Evolutionary conservation across 2,329 filamentous ascomycete species (phyloP), one percentile per base, ranked within the genome.

Genomic region (Aspergillus ochraceoroseus): DNA sequence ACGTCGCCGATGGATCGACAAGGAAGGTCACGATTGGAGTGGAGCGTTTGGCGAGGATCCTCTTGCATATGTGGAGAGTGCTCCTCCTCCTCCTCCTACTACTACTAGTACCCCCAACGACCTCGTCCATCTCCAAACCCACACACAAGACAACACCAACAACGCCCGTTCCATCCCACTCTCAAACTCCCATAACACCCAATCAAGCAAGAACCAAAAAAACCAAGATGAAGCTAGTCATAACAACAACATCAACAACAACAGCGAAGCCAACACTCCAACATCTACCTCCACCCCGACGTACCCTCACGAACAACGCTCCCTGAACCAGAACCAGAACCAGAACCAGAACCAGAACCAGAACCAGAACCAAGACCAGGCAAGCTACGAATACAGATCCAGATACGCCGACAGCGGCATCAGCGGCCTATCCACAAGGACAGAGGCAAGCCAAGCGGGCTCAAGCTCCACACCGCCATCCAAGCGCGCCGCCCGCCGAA

Each of bases 21-120:
- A 82, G 60, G 79, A 85, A 45, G 89, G 87, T 2, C 82, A 81
- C 2, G 87, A 95, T 63, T 95, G 88, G 88, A 85, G 77, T 25
- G 85, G 84, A 3, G 86, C 87, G 0, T 95, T 95, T 60, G 87
- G 87, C 0, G 66, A 86, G 43, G 85, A 94, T 48, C 87, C 87
- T 55, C 74, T 70, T 52, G 66, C 72, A 1, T 78, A 77, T 54
- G 68, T 78, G n/a, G n/a, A n/a, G n/a, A n/a, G n/a, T 22, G 20
- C 20, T 22, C 20, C 9, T 22, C 5, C n/a, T n/a, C n/a, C n/a
- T n/a, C n/a, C 20, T 22, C 20, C 20, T 9, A 22, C 20, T 22
- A 22, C 20, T 22, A 9, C 5, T 9, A 9, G 20, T 9, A 22
- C 20, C 20, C 20, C 9, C 49, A 74, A 80, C 50, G 63, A 67